Evolutionary conservation across 768 basidiomycete genomes (phyloP).

Genomic region (Chalciporus sphaerocephalus): DNA sequence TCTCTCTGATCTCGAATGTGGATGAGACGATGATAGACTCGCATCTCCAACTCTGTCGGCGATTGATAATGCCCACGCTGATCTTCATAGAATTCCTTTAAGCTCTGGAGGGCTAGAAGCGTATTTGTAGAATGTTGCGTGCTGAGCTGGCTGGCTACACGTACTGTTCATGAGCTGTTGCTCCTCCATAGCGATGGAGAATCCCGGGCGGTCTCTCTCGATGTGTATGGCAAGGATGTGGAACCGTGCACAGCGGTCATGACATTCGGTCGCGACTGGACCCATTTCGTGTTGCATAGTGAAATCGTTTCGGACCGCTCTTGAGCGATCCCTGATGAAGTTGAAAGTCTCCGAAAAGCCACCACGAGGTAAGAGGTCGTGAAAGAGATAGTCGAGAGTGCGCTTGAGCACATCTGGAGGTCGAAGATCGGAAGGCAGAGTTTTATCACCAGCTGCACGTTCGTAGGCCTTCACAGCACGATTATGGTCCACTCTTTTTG

Average conservation of each 20-base stretch:
- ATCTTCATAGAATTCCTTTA: slow-evolving; percentile 93
- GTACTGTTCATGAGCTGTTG: slow-evolving; percentile 89
- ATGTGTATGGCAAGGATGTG: slow-evolving; percentile 82
- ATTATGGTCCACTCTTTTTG: slow-evolving; percentile 79
- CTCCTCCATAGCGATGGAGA: slow-evolving; percentile 70
- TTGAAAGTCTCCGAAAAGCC: slow-evolving; percentile 69
- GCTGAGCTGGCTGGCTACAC: slow-evolving; percentile 27
- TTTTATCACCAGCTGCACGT: slow-evolving; percentile 90
- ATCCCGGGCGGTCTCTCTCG: slow-evolving; percentile 51
- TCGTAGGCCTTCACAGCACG: slow-evolving; percentile 95
- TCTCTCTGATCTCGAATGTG: slow-evolving; percentile 84
- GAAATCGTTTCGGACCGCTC: slow-evolving; percentile 89
- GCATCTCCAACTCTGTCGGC: slow-evolving; percentile 91
- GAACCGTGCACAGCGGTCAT: slow-evolving; percentile 90
- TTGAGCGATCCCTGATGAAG: slow-evolving; percentile 90
- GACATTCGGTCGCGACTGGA: slow-evolving; percentile 75
- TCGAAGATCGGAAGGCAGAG: slow-evolving; percentile 85
- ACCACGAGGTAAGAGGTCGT: slow-evolving; percentile 64
- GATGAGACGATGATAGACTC: slow-evolving; percentile 88
- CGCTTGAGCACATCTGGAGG: slow-evolving; percentile 81
- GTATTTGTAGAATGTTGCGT: background rate
- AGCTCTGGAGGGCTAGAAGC: slow-evolving; percentile 75
- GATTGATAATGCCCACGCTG: slow-evolving; percentile 63
- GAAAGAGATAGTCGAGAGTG: slow-evolving; percentile 92
- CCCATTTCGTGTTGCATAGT: slow-evolving; percentile 87